Evolutionary conservation across 352 stramenopile genomes (phyloP).

Genomic region (Nannochloropsis limnetica): DNA sequence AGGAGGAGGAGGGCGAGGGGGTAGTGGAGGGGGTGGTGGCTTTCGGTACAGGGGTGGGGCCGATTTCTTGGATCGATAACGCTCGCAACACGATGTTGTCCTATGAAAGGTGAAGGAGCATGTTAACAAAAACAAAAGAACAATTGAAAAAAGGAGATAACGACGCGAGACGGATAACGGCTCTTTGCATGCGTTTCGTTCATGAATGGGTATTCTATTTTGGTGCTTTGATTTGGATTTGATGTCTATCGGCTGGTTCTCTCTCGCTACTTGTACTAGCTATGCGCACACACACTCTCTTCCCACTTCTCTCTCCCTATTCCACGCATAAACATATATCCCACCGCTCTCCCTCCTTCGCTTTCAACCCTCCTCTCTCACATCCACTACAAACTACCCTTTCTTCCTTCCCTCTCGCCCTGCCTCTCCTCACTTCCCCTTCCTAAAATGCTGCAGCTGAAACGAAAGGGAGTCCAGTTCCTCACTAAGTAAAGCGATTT

Average conservation of each 20-base stretch:
- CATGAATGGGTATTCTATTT: not conserved
- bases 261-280: not conserved
- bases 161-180: not conserved
- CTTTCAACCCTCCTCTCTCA: not conserved
- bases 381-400: not conserved
- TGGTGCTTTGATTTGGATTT: not conserved
- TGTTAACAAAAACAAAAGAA: not conserved
- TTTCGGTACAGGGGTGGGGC: constrained; percentile 4
- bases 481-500: not conserved
- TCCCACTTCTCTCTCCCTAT: too few species aligned
- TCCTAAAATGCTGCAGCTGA: not conserved
- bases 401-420: not conserved
- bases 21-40: not conserved
- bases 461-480: not conserved
- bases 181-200: not conserved
- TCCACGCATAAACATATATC: not conserved
- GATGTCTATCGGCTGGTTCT: not conserved
- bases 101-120: not conserved
- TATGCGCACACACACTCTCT: not conserved
- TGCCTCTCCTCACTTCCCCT: not conserved
- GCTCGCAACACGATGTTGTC: not conserved
- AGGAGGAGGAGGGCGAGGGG: not conserved
- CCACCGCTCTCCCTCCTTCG: not conserved
- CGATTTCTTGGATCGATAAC: not conserved
- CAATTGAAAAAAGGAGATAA: not conserved